Evolutionary conservation across 805 yeast species (phyloP).

Genomic region (Lachancea waltii): DNA sequence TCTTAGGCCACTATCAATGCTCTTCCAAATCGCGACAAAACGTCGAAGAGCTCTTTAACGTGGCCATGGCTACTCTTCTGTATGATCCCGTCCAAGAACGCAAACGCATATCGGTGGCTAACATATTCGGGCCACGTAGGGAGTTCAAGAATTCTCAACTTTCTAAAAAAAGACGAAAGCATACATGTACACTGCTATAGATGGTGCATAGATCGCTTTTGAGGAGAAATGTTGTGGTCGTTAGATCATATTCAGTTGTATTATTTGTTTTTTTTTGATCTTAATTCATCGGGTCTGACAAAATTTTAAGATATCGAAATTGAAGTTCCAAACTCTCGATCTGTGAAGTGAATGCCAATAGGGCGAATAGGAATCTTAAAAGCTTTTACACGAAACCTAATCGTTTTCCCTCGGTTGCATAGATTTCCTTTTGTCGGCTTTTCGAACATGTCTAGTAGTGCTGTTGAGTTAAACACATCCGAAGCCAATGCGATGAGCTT

Average conservation of each 20-base stretch:
- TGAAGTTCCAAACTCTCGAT: no score
- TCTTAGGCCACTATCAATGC: slow-evolving; percentile 69
- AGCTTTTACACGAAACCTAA: background rate
- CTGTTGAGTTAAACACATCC: background rate
- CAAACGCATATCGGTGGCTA: background rate
- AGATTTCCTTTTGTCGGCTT: no score
- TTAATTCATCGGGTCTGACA: no score
- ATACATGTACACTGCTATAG: slow-evolving; percentile 1
- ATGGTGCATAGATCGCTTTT: no score
- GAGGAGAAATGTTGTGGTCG: no score
- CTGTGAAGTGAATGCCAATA: background rate
- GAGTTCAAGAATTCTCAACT: background rate
- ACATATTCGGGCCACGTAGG: background rate
- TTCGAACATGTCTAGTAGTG: background rate
- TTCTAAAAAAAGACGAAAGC: slow-evolving; percentile 1
- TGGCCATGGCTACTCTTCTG: slow-evolving; percentile 37
- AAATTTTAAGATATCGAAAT: background rate
- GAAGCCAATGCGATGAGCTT: background rate
- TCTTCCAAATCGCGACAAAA: slow-evolving; percentile 69
- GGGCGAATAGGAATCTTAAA: background rate
- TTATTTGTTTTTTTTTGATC: no score
- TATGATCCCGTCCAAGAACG: slow-evolving; percentile 6
- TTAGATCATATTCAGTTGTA: no score
- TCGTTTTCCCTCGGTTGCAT: no score
- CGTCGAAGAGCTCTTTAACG: slow-evolving; percentile 59